Evolutionary conservation across 257 asterid genomes (phyloP), one percentile per base, ranked within the genome.

Genomic region (Solanum chiquidenum): DNA sequence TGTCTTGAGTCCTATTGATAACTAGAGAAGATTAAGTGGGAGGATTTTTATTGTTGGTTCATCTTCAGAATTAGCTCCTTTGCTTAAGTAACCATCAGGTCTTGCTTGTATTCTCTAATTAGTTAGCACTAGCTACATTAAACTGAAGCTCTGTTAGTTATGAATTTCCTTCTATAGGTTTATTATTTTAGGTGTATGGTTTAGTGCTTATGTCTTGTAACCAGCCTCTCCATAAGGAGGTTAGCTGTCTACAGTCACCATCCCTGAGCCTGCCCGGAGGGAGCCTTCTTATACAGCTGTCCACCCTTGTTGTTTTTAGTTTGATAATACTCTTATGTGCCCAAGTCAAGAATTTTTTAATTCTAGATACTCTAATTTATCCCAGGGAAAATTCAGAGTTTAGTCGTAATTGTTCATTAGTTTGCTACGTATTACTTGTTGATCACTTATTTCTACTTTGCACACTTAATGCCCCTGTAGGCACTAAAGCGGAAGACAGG

Each of bases 401-500:
- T 80, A 18, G 44, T 46, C 4, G 4, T 80, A 29, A 82, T 49
- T 9, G 14, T 31, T 52, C 69, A 3, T 20, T 0, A 7, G 27
- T 82, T 82, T 85, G 82, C 62, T 38, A 27, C 0, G 6, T 60
- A 1, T 46, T 73, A 58, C 49, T 73, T 77, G 35, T 31, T 86
- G 3, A 86, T 60, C 55, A 27, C 44, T 73, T 86, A 90, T 58
- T 77, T 46, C 13, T 74, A 37, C 88, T 87, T 83, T 86, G 80
- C 10, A 60, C 88, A 33, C 60, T 91, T 83, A 82, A 88, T 83
- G 79, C 25, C 88, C 84, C 46, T 34, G 66, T 94, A 96, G 99
- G 93, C 93, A 27, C 87, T 91, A 84, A 95, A 96, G 94, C 88
- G 97, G 91, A 95, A 94, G 93, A 84, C 86, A 38, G 94, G 77